phyloP scores from a whole-genome alignment of 1,284 basidiomycete species.

The Peniophora sp. region DNA sequence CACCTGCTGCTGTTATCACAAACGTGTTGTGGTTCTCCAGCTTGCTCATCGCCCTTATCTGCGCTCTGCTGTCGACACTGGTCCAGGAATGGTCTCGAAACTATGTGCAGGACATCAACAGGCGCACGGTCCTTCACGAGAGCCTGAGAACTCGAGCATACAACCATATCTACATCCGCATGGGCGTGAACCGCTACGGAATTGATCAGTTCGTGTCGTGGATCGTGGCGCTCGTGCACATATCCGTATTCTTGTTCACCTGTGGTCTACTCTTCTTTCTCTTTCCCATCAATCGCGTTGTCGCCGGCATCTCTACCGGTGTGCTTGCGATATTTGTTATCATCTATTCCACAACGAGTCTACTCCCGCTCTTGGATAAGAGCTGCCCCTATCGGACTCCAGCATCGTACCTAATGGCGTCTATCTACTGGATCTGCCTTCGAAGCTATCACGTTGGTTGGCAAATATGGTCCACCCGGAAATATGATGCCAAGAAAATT shows the following conservation, averaged over 20 bases:
- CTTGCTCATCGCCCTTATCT: not conserved
- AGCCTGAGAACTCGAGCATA: not conserved
- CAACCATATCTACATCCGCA: not conserved
- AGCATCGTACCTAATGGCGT: too few species aligned
- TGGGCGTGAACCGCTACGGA: not conserved
- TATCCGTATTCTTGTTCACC: not conserved
- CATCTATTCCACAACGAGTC: too few species aligned
- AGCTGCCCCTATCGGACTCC: too few species aligned
- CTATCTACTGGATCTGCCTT: too few species aligned
- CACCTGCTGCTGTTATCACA: not conserved
- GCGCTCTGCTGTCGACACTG: not conserved
- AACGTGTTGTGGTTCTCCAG: not conserved
- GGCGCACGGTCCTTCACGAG: not conserved
- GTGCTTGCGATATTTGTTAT: too few species aligned
- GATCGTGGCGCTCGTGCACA: not conserved
- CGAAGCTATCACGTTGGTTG: too few species aligned
- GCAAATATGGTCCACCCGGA: too few species aligned
- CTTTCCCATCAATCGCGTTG: not conserved
- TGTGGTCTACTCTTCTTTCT: not conserved
- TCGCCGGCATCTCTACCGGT: not conserved
- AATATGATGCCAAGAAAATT: too few species aligned
- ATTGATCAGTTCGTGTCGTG: not conserved
- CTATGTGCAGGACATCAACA: not conserved
- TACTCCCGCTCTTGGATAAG: too few species aligned
- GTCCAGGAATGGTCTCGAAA: not conserved